Evolutionary conservation across 2,329 filamentous ascomycete species (phyloP).

Genomic region (Boeremia exigua): DNA sequence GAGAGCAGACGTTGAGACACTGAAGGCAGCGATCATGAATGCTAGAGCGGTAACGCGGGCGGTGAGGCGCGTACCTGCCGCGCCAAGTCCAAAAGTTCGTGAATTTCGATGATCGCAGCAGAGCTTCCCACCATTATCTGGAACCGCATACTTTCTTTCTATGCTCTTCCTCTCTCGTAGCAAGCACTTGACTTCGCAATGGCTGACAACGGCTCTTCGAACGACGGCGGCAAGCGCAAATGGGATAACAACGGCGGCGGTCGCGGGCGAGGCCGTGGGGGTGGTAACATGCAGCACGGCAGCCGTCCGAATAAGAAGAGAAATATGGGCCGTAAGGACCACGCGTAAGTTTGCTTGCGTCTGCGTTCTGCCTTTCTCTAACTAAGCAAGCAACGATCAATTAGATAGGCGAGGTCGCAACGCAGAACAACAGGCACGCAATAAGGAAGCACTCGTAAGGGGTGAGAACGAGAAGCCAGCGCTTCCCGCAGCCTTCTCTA

Average conservation of each 20-base stretch:
- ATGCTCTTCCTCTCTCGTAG: constrained; percentile 35
- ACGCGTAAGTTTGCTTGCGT: constrained; percentile 56
- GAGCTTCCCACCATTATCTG: constrained; percentile 20
- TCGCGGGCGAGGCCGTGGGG: constrained; percentile 38
- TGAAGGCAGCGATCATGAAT: constrained; percentile 15
- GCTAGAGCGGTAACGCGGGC: constrained; percentile 25
- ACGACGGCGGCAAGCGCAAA: constrained; percentile 43
- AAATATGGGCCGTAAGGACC: constrained; percentile 71
- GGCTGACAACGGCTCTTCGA: constrained; percentile 30
- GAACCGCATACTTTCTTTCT: constrained; percentile 10
- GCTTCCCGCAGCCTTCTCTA: constrained; percentile 65
- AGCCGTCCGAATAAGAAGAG: constrained; percentile 63
- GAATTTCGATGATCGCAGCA: constrained; percentile 21
- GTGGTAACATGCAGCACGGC: constrained; percentile 46
- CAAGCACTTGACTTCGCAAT: constrained; percentile 33
- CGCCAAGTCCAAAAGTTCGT: constrained; percentile 28
- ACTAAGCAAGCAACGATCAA: constrained; percentile 54
- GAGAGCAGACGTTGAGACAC: constrained; percentile 6
- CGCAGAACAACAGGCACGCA: constrained; percentile 48
- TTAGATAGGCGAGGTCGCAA: constrained; percentile 57
- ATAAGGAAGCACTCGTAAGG: constrained; percentile 47
- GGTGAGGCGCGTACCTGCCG: constrained; percentile 30
- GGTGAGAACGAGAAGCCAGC: constrained; percentile 51
- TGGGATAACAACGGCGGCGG: constrained; percentile 31
- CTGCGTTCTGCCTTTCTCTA: constrained; percentile 34